Base-by-base conservation (phyloP, 2,329 filamentous ascomycete species). In the Domatiomyces catenatus region DNA sequence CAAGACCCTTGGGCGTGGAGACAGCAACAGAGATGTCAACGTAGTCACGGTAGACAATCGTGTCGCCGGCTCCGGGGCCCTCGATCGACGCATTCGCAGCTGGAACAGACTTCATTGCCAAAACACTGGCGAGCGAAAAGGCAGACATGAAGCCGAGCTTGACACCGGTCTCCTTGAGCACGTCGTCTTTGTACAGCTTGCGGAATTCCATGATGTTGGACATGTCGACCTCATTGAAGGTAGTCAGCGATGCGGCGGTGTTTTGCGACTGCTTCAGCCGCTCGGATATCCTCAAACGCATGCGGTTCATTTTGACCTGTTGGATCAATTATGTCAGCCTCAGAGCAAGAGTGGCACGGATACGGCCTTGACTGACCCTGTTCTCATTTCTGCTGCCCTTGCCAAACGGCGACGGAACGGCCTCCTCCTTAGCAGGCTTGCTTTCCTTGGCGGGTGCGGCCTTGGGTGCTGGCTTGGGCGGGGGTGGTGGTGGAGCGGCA, bases 91-190 rank as follows among this genome's bases (percentile, higher is more conserved):
- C 92, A 63, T 98, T 98, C 62, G 96, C 86, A 1, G 83, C 83
- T 10, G 89, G 92, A n/a, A 96, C 74, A 57, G 96, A 89, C 63
- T 84, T 85, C 86, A 95, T 94, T 52, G 92, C 92, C 53, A 96
- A 74, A 44, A 94, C 81, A 61, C 80, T 86, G 46, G 92, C 92
- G 57, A 84, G 85, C 3, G 90, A 86, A 71, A 98, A 98, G 50
- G 90, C 90, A 67, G 88, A 92, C 90, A 98, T 96, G 75, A 96
- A 98, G n/a, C 92, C 92, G 49, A 98, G 83, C 75, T 96, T 98
- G 52, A 96, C 84, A 44, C 89, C 90, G 8, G 86, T 92, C 75
- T 90, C 94, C 77, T 96, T 94, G 52, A 96, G 74, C 19, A 95
- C 74, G 53, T 94, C 89, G 53, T 96, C 90, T 75, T 96, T 96